Percentiles rank a stretch among this genome's conserved stretches.
These are phyloP conservation scores for Bruguiera sexangula DNA, from an alignment of 345 rosid species.

Conservation along the genomic window DNA sequence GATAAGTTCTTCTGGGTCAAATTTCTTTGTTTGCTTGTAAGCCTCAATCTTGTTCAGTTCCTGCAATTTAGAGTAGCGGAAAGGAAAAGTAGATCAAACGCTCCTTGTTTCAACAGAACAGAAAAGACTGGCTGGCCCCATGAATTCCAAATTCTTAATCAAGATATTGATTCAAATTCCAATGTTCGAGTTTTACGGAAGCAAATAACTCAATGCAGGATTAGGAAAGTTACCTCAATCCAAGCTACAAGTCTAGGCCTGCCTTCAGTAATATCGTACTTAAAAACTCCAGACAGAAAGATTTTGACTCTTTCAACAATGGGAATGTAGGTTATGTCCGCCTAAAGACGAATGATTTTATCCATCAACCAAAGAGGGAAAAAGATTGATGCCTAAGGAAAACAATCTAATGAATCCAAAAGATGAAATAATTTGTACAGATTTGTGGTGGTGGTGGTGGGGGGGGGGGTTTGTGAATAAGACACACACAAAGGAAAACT, in stretches of 20 bases:
- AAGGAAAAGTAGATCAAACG: background rate
- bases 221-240: conserved; percentile 46
- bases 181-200: background rate
- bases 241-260: conserved; percentile 77
- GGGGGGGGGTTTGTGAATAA: background rate
- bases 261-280: conserved; percentile 55
- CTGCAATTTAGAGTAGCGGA: conserved; percentile 27
- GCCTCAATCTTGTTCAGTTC: conserved; percentile 69
- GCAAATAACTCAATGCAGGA: background rate
- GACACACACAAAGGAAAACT: background rate
- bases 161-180: background rate
- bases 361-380: background rate
- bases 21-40: conserved; percentile 55
- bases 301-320: conserved; percentile 60
- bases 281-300: conserved; percentile 43
- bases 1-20: conserved; percentile 45
- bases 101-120: background rate
- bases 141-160: background rate
- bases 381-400: background rate
- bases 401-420: background rate
- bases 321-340: conserved; percentile 57
- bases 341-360: background rate
- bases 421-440: too few species aligned
- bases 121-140: background rate
- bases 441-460: too few species aligned